phyloP scores from a whole-genome alignment of 768 basidiomycete species.

The Lepiota brunneoincarnata region DNA sequence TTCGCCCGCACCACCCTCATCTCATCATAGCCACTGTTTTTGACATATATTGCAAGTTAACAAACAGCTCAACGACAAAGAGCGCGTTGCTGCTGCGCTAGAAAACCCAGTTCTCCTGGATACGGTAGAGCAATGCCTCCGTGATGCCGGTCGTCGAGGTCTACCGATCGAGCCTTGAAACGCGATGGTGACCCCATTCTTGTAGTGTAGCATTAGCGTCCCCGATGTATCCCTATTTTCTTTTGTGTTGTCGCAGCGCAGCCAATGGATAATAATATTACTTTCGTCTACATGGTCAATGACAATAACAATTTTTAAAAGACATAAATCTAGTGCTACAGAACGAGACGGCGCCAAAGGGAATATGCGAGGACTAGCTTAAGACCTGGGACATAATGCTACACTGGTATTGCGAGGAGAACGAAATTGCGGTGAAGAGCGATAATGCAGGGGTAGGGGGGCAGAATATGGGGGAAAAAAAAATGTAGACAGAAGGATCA shows the following conservation, averaged over 20 bases:
- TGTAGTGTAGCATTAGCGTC: background rate
- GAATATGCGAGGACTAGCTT: background rate
- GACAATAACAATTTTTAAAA: background rate
- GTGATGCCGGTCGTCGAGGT: slow-evolving; percentile 30
- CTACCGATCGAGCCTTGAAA: slow-evolving; percentile 9
- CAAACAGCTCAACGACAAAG: slow-evolving; percentile 98
- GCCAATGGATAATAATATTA: background rate
- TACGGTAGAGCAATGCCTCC: slow-evolving; percentile 73
- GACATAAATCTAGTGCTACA: slow-evolving; percentile 11
- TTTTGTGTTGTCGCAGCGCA: background rate
- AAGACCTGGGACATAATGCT: slow-evolving; percentile 7
- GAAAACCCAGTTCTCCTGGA: slow-evolving; percentile 87
- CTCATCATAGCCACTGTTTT: background rate
- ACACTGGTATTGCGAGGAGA: slow-evolving; percentile 11
- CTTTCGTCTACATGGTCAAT: background rate
- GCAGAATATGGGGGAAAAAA: slow-evolving; percentile 12
- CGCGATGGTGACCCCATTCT: background rate
- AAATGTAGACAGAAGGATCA: background rate
- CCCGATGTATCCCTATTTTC: background rate
- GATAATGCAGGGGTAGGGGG: slow-evolving; percentile 9
- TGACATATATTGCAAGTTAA: slow-evolving; percentile 60
- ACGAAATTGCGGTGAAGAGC: slow-evolving; percentile 11
- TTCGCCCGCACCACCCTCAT: background rate
- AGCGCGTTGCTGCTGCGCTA: slow-evolving; percentile 93
- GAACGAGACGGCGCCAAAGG: background rate